Conservation (phyloP, 2,329 filamentous ascomycete genomes). For the Venturia carpophila region DNA sequence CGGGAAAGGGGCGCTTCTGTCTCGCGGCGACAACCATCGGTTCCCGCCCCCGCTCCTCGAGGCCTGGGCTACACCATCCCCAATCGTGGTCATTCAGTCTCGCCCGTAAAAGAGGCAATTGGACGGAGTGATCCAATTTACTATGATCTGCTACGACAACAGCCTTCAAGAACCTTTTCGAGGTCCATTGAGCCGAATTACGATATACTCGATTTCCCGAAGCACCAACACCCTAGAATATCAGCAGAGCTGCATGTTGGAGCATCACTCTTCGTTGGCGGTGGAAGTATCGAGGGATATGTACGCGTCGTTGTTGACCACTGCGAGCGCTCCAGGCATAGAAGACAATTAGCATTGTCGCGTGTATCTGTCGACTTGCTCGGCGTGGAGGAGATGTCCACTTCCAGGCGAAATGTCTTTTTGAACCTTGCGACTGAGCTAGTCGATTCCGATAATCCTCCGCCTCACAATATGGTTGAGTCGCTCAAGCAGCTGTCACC, state of each 20-base stretch:
- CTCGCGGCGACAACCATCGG: slow-evolving; percentile 18
- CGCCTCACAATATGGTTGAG: slow-evolving; percentile 44
- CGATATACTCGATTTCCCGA: slow-evolving; percentile 44
- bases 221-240: slow-evolving; percentile 42
- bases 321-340: slow-evolving; percentile 37
- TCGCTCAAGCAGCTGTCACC: slow-evolving; percentile 32
- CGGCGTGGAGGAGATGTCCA: slow-evolving; percentile 44
- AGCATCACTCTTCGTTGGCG: slow-evolving; percentile 47
- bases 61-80: slow-evolving; percentile 34
- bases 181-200: slow-evolving; percentile 36
- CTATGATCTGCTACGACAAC: slow-evolving; percentile 35
- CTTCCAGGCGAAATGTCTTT: slow-evolving; percentile 41
- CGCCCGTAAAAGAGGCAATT: slow-evolving; percentile 41
- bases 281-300: slow-evolving; percentile 46
- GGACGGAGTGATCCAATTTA: slow-evolving; percentile 36
- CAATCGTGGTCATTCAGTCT: slow-evolving; percentile 39
- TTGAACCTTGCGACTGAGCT: slow-evolving; percentile 45
- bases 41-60: slow-evolving; percentile 25
- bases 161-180: slow-evolving; percentile 43
- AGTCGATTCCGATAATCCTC: slow-evolving; percentile 43
- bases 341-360: slow-evolving; percentile 39
- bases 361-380: slow-evolving; percentile 45
- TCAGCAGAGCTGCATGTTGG: slow-evolving; percentile 43
- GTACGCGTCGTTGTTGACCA: slow-evolving; percentile 43
- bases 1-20: slow-evolving; percentile 22